Evolutionary conservation across 768 basidiomycete species (phyloP), one percentile per base, ranked within the genome.

Genomic region (Chalciporus pseudorubinellus): DNA sequence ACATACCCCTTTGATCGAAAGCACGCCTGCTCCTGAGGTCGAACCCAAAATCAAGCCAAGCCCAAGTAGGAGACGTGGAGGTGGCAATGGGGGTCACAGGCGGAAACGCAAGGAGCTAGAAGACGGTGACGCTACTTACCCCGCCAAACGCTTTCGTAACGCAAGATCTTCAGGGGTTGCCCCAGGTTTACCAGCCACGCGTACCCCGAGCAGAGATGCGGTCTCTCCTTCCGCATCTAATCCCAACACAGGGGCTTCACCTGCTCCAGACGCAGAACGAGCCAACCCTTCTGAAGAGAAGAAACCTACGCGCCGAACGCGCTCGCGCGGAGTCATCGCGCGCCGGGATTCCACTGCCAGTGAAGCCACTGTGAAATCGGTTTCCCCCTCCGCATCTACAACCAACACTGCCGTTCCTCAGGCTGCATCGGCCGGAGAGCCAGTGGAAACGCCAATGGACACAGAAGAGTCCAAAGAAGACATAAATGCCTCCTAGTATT

Each of bases 81-180:
- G 74, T 10, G 72, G 26, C 24, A 24, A 24, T 24, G 24, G 24
- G 6, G 26, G 72, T 0, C 56, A 50, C 2, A 74, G 82, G 63
- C 72, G 85, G 48, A 83, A 77, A 62, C 73, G 84, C 19, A 82
- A 72, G 60, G 83, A 84, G 28, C 66, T 61, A 7, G 84, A 86
- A 39, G 83, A 85, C 41, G 79, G 77, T 12, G 84, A 87, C 55
- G 75, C 79, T 1, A 78, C 80, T n/a, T 87, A 85, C 60, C 84
- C 85, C n/a, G 81, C 84, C 11, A 87, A 85, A 68, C 77, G 83
- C 21, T 74, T 81, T 18, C 77, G 85, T 22, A 71, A 76, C 48
- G 76, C 82, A 6, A 70, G 85, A 53, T 75, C 61, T 13, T 66
- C 66, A 39, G 58, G 66, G 50, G 24, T 58, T 61, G 28, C 53